Evolutionary conservation across 805 yeast species (phyloP), one percentile per base, ranked within the genome.

Genomic region (Kuraishia borneana): DNA sequence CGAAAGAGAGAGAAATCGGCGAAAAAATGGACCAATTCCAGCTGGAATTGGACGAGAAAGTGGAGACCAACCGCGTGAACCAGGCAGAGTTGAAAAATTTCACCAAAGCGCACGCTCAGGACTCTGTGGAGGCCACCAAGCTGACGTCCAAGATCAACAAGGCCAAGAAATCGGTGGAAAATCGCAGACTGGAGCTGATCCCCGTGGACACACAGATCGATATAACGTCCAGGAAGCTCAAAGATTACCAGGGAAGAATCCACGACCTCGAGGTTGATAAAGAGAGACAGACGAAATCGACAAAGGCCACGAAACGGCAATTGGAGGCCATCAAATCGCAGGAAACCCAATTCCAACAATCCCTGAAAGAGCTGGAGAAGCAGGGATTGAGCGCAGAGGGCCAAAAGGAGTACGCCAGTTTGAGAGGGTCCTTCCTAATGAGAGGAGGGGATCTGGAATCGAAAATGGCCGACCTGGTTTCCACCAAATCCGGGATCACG

Each of bases 121-220:
- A 64, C 2, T 58, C 66, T 5, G 43, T 70, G 29, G 54, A 59
- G 5, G 47, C 60, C n/a, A 56, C 60, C 18, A 68, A 66, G 30
- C 50, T 56, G n/a, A 61, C 60, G 29, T 53, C 56, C 16, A 46
- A 53, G 7, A 51, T 73, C 2, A 48, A 48, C 2, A 50, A 51
- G n/a, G 56, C 60, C 32, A 48, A 53, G n/a, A 42, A 47, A 2
- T 53, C 57, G n/a, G 51, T 69, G 13, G 78, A 73, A 27, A 50
- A 54, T 5, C 55, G 60, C 19, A 65, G 65, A 34, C 51, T 71
- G 20, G 65, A 67, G 5, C 44, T 82, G 33, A 63, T 81, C 20
- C 94, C 94, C 1, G 49, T 79, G 4, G 67, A 65, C 21, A 70
- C 84, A 6, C 75, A 73, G 39, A 67, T 68, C 36, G 60, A 61